Evolutionary conservation across 108 stramenopile genomes (phyloP).

Genomic region (Skeletonema marinoi): DNA sequence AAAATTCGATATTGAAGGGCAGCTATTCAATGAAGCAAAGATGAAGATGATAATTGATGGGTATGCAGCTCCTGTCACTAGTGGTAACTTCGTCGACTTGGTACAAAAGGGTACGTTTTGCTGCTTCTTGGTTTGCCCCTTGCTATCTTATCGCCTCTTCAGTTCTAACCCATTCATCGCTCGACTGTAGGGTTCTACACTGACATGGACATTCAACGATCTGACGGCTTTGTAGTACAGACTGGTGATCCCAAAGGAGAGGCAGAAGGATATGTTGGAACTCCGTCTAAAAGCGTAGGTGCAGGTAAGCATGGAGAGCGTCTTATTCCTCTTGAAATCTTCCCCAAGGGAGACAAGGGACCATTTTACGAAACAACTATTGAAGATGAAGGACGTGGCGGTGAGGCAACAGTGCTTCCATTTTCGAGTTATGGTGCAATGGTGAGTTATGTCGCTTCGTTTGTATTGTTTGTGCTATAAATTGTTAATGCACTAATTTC

Average conservation of each 20-base stretch:
- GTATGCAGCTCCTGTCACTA: conserved; percentile 91
- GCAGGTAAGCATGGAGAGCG: conserved; percentile 84
- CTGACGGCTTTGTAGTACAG: conserved; percentile 98
- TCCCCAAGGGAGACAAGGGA: conserved; percentile 84
- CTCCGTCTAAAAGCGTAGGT: conserved; percentile 75
- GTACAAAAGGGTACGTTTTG: conserved; percentile 79
- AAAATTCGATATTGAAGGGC: conserved; percentile 86
- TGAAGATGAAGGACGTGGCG: conserved; percentile 96
- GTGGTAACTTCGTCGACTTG: conserved; percentile 94
- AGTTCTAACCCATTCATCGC: not conserved
- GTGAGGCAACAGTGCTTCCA: conserved; percentile 89
- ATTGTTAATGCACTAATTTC: too few relatives aligned
- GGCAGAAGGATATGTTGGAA: conserved; percentile 90
- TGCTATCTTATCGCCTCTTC: not conserved
- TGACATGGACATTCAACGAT: conserved; percentile 93
- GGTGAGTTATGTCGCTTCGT: not conserved
- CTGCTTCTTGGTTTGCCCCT: not conserved
- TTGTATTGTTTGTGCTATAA: too few relatives aligned
- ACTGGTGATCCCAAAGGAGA: conserved; percentile 93
- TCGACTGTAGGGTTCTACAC: conserved; percentile 74
- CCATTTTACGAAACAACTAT: conserved; percentile 93
- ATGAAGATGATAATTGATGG: conserved; percentile 96
- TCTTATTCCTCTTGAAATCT: conserved; percentile 93
- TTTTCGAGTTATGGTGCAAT: conserved; percentile 94
- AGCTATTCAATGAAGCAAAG: conserved; percentile 78